Conservation (phyloP, 176 grass and related monocot genomes). For the Calamus simplicifolius region DNA sequence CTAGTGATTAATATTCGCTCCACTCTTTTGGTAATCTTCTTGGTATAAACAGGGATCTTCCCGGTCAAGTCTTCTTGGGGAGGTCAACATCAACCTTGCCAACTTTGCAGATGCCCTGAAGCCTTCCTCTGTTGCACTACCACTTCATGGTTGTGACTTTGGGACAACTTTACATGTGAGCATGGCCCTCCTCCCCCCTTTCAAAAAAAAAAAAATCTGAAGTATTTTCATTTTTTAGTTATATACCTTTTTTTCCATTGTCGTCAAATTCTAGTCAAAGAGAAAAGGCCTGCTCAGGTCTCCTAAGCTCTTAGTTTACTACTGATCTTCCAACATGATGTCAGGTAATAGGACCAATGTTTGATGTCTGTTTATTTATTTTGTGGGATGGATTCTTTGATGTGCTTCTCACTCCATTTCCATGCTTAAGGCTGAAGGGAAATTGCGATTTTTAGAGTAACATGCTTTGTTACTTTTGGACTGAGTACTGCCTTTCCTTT, state of each 20-base stretch:
- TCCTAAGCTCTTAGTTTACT: too few species aligned
- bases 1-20: slow-evolving; percentile 2
- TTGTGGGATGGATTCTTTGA: background rate
- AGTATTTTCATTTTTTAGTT: background rate
- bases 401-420: background rate
- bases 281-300: too few species aligned
- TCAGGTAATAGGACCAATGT: too few species aligned
- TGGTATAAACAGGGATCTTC: slow-evolving; percentile 69
- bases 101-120: slow-evolving; percentile 94
- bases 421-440: background rate
- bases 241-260: too few species aligned
- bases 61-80: slow-evolving; percentile 84
- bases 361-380: background rate
- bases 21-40: slow-evolving; percentile 14
- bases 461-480: too few species aligned
- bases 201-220: background rate
- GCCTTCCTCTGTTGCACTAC: slow-evolving; percentile 63
- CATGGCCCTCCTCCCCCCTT: slow-evolving; percentile 3
- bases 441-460: background rate
- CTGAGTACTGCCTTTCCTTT: too few species aligned
- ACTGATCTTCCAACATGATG: too few species aligned
- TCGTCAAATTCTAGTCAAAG: too few species aligned
- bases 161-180: slow-evolving; percentile 88
- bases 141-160: slow-evolving; percentile 79
- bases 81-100: slow-evolving; percentile 91